Conservation (phyloP, 768 basidiomycete species). For the Phylloporus scabripes region DNA sequence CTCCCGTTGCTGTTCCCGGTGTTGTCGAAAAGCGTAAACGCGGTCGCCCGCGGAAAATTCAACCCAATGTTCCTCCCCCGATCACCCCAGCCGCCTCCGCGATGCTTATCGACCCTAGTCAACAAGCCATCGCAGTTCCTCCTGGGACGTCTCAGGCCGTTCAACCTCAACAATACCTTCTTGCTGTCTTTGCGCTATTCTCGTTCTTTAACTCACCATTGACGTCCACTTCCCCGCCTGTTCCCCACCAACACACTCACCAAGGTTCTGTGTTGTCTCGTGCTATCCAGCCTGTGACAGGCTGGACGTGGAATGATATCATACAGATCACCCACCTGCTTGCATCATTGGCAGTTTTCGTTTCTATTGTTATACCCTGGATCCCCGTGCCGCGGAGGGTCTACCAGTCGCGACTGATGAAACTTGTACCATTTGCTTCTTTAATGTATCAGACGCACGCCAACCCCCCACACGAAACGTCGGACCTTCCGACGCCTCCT, state of each 20-base stretch:
- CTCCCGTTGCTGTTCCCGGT: conserved; percentile 27
- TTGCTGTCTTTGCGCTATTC: conserved; percentile 79
- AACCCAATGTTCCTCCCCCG: conserved; percentile 39
- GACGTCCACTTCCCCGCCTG: conserved; percentile 36
- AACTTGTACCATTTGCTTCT: conserved; percentile 24
- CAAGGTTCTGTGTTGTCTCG: conserved; percentile 54
- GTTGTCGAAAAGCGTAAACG: conserved; percentile 76
- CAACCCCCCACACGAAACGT: conserved; percentile 1
- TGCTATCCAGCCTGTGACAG: conserved; percentile 15
- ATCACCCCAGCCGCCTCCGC: conserved; percentile 24
- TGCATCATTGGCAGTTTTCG: conserved; percentile 58
- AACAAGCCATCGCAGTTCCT: conserved; percentile 13
- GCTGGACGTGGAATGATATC: conserved; percentile 47
- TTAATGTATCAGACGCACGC: conserved; percentile 4
- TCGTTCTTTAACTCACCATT: conserved; percentile 80
- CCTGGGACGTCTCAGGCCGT: conserved; percentile 8
- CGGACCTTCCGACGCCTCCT: conserved; percentile 27
- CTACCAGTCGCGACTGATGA: conserved; percentile 21
- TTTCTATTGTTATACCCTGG: conserved; percentile 49
- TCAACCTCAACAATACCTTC: conserved; percentile 57
- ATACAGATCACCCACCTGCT: conserved; percentile 62
- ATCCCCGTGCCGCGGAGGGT: conserved; percentile 28
- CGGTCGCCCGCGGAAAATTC: conserved; percentile 73
- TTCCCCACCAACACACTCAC: conserved; percentile 42
- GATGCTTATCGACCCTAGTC: conserved; percentile 11